A percentile compares a stretch with the other conserved stretches of the same genome.
phyloP scores from a whole-genome alignment of 2,329 filamentous ascomycete species.

The Ophiostoma fasciatum region DNA sequence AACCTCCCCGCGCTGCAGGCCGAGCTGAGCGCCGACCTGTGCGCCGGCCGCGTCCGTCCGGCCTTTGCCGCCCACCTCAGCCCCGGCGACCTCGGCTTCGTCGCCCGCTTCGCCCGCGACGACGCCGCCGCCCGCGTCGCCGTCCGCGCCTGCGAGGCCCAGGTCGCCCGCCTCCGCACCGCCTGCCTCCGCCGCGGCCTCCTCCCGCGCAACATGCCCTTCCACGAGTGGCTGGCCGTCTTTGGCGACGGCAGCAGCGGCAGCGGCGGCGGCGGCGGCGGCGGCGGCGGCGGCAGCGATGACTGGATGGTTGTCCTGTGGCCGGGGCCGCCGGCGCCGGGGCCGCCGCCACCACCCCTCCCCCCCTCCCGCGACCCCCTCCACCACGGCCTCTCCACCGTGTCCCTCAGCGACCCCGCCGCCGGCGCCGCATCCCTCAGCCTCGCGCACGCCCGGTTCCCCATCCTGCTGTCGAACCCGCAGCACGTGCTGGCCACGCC shows the following conservation, averaged over 20 bases:
- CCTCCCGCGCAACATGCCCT: slow-evolving; percentile 27
- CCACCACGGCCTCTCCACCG: no score
- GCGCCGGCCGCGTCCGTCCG: slow-evolving; percentile 10
- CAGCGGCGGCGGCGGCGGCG: no score
- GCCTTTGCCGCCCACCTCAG: slow-evolving; percentile 15
- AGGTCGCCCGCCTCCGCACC: slow-evolving; percentile 21
- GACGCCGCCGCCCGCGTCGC: neutral
- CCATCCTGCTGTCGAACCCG: slow-evolving; percentile 33
- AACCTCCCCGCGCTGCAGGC: slow-evolving; percentile 20
- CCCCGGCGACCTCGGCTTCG: slow-evolving; percentile 27
- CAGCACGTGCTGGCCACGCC: slow-evolving; percentile 25
- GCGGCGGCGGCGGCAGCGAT: no score
- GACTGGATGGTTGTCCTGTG: no score
- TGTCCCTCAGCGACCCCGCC: no score
- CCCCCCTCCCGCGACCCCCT: no score
- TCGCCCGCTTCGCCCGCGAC: slow-evolving; percentile 26
- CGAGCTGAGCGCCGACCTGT: slow-evolving; percentile 13
- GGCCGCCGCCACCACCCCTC: no score
- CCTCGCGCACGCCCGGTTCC: slow-evolving; percentile 27
- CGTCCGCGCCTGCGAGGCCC: slow-evolving; percentile 20
- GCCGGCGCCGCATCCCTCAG: no score
- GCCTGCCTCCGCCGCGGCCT: slow-evolving; percentile 26
- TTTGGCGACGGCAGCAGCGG: no score
- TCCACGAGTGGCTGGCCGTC: slow-evolving; percentile 24
- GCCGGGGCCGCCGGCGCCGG: no score